Evolutionary conservation across 2,329 filamentous ascomycete genomes (phyloP).

Genomic region (Penicillium thymicola): DNA sequence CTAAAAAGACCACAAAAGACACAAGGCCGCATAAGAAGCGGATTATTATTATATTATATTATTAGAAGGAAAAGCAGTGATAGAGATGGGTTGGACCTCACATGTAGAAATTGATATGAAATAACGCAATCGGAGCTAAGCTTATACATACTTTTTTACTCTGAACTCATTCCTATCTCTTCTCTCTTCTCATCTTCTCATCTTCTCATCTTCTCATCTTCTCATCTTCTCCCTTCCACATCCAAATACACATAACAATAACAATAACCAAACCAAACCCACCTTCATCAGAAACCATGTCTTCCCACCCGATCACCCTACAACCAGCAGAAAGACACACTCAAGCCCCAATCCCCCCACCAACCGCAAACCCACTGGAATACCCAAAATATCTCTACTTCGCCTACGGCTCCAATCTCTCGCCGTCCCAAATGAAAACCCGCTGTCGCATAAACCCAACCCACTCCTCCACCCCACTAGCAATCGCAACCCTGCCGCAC

Average conservation of each 20-base stretch:
- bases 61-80: background rate
- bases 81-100: background rate
- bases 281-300: background rate
- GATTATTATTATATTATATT: background rate
- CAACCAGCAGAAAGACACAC: conserved; percentile 7
- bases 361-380: conserved; percentile 4
- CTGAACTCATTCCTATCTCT: background rate
- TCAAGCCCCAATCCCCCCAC: conserved; percentile 16
- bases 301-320: background rate
- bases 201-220: background rate
- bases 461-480: conserved; percentile 35
- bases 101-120: background rate
- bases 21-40: too few species aligned
- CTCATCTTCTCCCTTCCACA: background rate
- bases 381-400: conserved; percentile 38
- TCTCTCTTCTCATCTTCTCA: background rate
- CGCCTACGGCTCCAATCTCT: conserved; percentile 46
- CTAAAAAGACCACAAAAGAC: too few species aligned
- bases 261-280: background rate
- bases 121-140: background rate
- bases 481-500: conserved; percentile 37
- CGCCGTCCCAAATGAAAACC: conserved; percentile 39
- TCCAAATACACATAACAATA: background rate
- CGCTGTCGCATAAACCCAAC: conserved; percentile 35
- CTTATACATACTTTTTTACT: background rate